These are phyloP conservation scores for Lipomyces chichibuensis DNA, from an alignment of 805 yeast genomes.

Conservation along the genomic window DNA sequence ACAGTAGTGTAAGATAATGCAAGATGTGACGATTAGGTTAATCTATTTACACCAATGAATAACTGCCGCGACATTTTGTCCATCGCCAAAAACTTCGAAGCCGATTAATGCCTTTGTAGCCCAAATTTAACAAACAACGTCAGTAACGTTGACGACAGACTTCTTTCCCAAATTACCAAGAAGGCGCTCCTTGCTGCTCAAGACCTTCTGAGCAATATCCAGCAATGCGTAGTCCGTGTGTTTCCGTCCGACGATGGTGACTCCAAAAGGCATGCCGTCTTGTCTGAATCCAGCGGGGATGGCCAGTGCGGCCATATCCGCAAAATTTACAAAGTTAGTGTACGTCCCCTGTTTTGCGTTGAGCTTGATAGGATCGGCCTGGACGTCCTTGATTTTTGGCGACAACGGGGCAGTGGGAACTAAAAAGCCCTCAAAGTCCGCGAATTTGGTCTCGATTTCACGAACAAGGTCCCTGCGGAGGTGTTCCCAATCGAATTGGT, in stretches of 20 bases:
- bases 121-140: constrained; percentile 17
- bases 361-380: constrained; percentile 73
- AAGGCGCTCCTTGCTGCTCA: constrained; percentile 54
- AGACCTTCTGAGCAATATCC: constrained; percentile 75
- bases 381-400: constrained; percentile 75
- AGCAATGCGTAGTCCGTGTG: constrained; percentile 88
- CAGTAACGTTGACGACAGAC: constrained; percentile 19
- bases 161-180: constrained; percentile 48
- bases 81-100: neutral
- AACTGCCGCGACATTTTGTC: neutral
- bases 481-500: constrained; percentile 84
- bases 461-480: constrained; percentile 79
- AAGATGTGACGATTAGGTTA: neutral
- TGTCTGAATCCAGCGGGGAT: constrained; percentile 86
- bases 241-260: constrained; percentile 78
- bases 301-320: constrained; percentile 89
- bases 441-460: constrained; percentile 58
- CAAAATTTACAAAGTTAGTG: constrained; percentile 93
- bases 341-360: constrained; percentile 95
- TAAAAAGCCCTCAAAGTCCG: constrained; percentile 69
- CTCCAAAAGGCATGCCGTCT: constrained; percentile 89
- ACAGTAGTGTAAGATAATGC: neutral
- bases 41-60: neutral
- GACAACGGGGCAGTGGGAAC: constrained; percentile 95
- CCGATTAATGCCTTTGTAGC: neutral